Evolutionary conservation across 495 filamentous ascomycete genomes (phyloP).

Genomic region (Daldinia loculata): DNA sequence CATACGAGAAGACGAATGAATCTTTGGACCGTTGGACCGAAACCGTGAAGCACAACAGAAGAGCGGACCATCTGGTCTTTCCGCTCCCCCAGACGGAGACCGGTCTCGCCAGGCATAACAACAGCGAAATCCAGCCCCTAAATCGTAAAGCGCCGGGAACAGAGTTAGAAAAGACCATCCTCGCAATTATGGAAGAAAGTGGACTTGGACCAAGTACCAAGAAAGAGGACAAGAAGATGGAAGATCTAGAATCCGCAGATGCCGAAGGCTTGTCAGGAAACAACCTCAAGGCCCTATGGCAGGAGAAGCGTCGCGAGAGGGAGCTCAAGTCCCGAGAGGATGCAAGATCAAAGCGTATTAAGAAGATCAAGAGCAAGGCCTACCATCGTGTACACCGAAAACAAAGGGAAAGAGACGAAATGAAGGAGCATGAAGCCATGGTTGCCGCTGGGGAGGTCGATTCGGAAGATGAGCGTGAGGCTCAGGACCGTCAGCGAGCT

Average conservation of each 20-base stretch:
- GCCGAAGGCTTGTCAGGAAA: conserved; percentile 72
- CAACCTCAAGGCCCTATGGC: conserved; percentile 76
- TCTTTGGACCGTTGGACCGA: conserved; percentile 90
- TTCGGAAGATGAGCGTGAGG: conserved; percentile 79
- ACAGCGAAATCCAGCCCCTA: conserved; percentile 63
- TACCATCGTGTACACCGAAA: conserved; percentile 92
- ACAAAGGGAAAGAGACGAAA: conserved; percentile 75
- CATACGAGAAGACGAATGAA: conserved; percentile 91
- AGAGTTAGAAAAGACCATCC: conserved; percentile 83
- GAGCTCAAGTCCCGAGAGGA: conserved; percentile 94
- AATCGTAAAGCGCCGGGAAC: conserved; percentile 68
- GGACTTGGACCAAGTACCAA: conserved; percentile 67
- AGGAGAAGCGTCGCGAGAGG: conserved; percentile 78
- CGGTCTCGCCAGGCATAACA: conserved; percentile 52
- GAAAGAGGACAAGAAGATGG: conserved; percentile 62
- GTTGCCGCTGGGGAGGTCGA: conserved; percentile 69
- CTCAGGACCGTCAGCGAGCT: conserved; percentile 79
- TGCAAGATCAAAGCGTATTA: conserved; percentile 85
- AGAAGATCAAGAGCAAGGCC: conserved; percentile 97
- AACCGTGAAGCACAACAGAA: conserved; percentile 91
- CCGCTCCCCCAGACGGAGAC: conserved; percentile 77
- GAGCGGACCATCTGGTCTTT: conserved; percentile 92
- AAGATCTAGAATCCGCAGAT: conserved; percentile 70
- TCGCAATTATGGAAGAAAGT: conserved; percentile 87
- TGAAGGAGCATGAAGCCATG: conserved; percentile 75